Base-by-base conservation (phyloP, 2,329 filamentous ascomycete species). In the Xylariaceae sp. region DNA sequence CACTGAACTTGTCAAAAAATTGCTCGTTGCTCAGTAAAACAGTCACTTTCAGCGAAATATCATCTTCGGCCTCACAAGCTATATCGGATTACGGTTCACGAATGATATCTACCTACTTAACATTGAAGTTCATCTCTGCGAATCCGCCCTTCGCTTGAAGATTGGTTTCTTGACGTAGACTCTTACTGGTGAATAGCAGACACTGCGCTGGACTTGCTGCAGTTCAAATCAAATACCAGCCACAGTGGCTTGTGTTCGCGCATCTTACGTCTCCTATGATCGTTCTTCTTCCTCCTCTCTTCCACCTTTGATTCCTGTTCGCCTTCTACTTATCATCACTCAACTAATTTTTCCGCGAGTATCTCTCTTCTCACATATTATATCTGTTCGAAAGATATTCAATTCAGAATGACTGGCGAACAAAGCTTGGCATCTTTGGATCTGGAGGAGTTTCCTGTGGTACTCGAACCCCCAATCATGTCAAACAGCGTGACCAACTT, bases 401-500 rank as follows among this genome's bases (percentile, higher is more conserved):
- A 51, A 15, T 13, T 35, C 30, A 35, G 11, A 17, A 56, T 56
- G 53, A 4, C 48, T 18, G 11, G 17, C 30, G 17, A 45, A 39
- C 23, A 39, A 18, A 53, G 55, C 37, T 18, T 61, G n/a, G 48
- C 47, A 8, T 51, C 49, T 1, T 51, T 57, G 41, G 67, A 67
- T 4, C 66, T 69, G 8, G 59, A 41, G 47, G 61, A 66, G 11
- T 57, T 64, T 6, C 52, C 57, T 17, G 35, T 37, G 5, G 30
- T 30, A 1, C 17, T 65, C 39, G 4, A 37, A 1, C 59, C 60
- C 8, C 67, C 67, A 4, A 64, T 66, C n/a, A 55, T 48, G 3
- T 62, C 64, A 37, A 72, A 72, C 58, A 67, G 66, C 57, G 65
- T 71, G 8, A 11, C 34, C 2, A 61, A 65, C 1, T 70, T 71